These are phyloP conservation scores for Puccinia novopanici DNA, from an alignment of 1,284 basidiomycete genomes.

Conservation along the genomic window DNA sequence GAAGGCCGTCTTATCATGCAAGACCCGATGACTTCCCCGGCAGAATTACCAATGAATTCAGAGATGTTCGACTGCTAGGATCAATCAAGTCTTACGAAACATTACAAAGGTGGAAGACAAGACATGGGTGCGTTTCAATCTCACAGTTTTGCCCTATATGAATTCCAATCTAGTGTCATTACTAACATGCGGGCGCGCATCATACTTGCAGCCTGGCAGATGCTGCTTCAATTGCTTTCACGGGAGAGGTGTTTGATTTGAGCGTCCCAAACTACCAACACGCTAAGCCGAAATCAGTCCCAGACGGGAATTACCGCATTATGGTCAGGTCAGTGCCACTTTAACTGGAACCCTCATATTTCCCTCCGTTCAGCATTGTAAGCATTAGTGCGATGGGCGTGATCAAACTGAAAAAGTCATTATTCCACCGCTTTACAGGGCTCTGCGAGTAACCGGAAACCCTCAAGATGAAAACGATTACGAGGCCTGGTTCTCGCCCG, in stretches of 20 bases:
- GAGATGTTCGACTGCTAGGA: constrained; percentile 31
- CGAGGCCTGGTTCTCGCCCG: constrained; percentile 46
- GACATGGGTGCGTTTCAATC: constrained; percentile 38
- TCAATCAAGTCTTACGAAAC: constrained; percentile 31
- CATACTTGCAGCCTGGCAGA: constrained; percentile 12
- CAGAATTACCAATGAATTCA: constrained; percentile 17
- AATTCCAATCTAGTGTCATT: background rate
- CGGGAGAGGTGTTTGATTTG: constrained; percentile 35
- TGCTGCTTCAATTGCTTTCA: constrained; percentile 31
- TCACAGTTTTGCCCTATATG: background rate
- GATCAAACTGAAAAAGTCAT: background rate
- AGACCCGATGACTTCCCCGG: constrained; percentile 31
- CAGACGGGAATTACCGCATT: constrained; percentile 41
- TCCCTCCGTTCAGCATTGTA: background rate
- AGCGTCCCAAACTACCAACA: constrained; percentile 8
- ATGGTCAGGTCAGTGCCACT: constrained; percentile 38
- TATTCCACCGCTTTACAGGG: background rate
- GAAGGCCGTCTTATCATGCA: background rate
- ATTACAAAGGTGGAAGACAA: constrained; percentile 40
- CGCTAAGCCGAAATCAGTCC: constrained; percentile 9
- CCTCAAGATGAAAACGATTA: constrained; percentile 24
- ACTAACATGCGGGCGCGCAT: background rate
- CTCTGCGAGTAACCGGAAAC: constrained; percentile 42
- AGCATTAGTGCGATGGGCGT: background rate
- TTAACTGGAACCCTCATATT: background rate